phyloP scores from a whole-genome alignment of 2,329 filamentous ascomycete genomes.

The Verticillium albo-atrum region DNA sequence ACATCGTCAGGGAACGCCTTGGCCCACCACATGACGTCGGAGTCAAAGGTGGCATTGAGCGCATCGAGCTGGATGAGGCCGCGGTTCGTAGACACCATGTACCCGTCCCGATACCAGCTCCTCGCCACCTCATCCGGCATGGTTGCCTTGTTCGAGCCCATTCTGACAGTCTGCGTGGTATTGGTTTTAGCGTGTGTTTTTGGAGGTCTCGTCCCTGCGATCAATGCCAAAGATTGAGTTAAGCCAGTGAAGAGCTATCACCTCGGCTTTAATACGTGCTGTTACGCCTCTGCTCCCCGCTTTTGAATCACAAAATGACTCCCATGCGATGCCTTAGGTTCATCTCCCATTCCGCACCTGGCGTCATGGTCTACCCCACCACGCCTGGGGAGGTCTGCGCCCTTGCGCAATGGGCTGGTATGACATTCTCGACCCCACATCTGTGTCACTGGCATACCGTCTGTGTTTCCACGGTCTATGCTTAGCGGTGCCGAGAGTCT shows the following conservation, averaged over 20 bases:
- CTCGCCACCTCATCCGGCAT: slow-evolving; percentile 13
- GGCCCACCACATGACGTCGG: slow-evolving; percentile 59
- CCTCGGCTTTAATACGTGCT: not conserved
- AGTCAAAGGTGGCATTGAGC: slow-evolving; percentile 51
- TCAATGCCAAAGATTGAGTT: too few relatives aligned
- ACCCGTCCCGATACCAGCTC: slow-evolving; percentile 49
- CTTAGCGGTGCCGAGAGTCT: too few relatives aligned
- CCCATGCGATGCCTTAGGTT: too few relatives aligned
- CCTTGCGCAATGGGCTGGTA: not conserved
- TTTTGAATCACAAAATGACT: not conserved
- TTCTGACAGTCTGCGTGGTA: not conserved
- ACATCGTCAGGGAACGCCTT: slow-evolving; percentile 41
- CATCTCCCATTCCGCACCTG: too few relatives aligned
- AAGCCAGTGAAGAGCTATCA: too few relatives aligned
- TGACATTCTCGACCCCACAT: not conserved
- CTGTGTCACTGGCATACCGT: too few relatives aligned
- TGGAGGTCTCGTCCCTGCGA: too few relatives aligned
- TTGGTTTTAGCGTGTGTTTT: too few relatives aligned
- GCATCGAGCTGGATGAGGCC: slow-evolving; percentile 47
- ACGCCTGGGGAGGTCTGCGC: not conserved
- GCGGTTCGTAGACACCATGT: slow-evolving; percentile 58
- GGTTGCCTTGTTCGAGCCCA: slow-evolving; percentile 1
- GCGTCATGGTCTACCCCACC: not conserved
- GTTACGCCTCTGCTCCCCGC: not conserved
- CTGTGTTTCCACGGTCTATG: too few relatives aligned